Percentiles rank a stretch among this genome's conserved stretches.
phyloP scores from a whole-genome alignment of 1,139 yeast genomes.

The Yamadazyma sp. region DNA sequence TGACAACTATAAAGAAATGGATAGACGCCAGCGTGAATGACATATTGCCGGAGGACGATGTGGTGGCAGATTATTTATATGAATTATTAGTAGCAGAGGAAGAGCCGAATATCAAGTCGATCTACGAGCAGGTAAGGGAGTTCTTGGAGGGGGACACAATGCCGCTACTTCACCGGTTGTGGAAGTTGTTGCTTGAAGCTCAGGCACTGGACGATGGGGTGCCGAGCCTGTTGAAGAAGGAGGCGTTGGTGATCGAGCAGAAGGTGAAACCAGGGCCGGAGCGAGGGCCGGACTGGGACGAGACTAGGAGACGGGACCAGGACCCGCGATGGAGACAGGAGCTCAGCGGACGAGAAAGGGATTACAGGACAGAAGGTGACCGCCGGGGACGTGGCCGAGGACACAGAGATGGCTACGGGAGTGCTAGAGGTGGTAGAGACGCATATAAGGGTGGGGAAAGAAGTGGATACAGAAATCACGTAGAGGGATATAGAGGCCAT shows the following conservation, averaged over 20 bases:
- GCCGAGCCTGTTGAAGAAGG: slow-evolving; percentile 24
- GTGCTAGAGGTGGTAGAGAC: background rate
- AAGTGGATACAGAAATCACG: background rate
- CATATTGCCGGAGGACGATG: slow-evolving; percentile 48
- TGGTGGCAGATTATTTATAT: slow-evolving; percentile 39
- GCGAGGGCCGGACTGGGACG: too few species aligned
- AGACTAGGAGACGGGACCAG: too few species aligned
- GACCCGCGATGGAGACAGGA: too few species aligned
- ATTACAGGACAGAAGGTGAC: background rate
- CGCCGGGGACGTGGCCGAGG: too few species aligned
- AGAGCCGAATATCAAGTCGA: slow-evolving; percentile 32
- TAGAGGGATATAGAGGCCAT: too few species aligned
- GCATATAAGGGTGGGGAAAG: background rate
- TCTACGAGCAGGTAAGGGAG: slow-evolving; percentile 38
- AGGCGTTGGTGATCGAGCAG: slow-evolving; percentile 8
- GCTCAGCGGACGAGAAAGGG: too few species aligned
- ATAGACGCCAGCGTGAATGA: slow-evolving; percentile 27
- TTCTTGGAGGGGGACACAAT: slow-evolving; percentile 39
- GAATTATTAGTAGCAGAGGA: slow-evolving; percentile 29
- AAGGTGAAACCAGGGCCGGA: too few species aligned
- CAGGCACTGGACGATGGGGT: slow-evolving; percentile 40
- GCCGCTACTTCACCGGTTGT: slow-evolving; percentile 35
- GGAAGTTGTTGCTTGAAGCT: slow-evolving; percentile 41
- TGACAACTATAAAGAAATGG: slow-evolving; percentile 36
- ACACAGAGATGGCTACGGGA: background rate